Conservation (phyloP, 2,329 filamentous ascomycete species). For the Colletotrichum truncatum region DNA sequence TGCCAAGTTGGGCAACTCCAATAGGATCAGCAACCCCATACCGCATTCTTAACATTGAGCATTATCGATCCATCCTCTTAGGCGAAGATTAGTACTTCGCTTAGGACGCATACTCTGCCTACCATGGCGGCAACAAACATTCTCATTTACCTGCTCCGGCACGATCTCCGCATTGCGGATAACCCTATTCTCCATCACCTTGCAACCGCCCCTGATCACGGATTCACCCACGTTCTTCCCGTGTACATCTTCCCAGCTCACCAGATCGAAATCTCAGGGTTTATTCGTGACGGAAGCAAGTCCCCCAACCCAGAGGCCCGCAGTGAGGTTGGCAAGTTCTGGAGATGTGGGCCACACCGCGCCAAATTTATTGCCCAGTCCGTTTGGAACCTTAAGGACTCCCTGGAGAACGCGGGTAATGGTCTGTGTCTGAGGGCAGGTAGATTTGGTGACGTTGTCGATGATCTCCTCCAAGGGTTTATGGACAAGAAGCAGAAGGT, state of each 20-base stretch:
- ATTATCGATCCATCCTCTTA: neutral
- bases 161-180: conserved; percentile 77
- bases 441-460: conserved; percentile 65
- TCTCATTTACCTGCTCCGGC: conserved; percentile 76
- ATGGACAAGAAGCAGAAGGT: conserved; percentile 55
- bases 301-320: conserved; percentile 76
- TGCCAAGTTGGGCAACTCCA: neutral
- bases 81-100: neutral
- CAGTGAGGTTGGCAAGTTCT: conserved; percentile 72
- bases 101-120: neutral
- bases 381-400: conserved; percentile 76
- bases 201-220: conserved; percentile 56
- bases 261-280: conserved; percentile 80
- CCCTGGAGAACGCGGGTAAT: conserved; percentile 66
- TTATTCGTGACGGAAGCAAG: conserved; percentile 62
- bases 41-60: neutral
- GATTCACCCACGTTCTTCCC: conserved; percentile 75
- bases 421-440: conserved; percentile 73
- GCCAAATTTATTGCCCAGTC: conserved; percentile 77
- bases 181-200: conserved; percentile 76
- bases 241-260: conserved; percentile 75
- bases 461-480: conserved; percentile 62
- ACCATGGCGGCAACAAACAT: conserved; percentile 55
- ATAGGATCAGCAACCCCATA: neutral
- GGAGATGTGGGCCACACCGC: conserved; percentile 78